A percentile compares a stretch with the other conserved stretches of the same genome.
Conservation (phyloP, 192 early-diverging fungal genomes). For the Backusella liffmaniae region DNA sequence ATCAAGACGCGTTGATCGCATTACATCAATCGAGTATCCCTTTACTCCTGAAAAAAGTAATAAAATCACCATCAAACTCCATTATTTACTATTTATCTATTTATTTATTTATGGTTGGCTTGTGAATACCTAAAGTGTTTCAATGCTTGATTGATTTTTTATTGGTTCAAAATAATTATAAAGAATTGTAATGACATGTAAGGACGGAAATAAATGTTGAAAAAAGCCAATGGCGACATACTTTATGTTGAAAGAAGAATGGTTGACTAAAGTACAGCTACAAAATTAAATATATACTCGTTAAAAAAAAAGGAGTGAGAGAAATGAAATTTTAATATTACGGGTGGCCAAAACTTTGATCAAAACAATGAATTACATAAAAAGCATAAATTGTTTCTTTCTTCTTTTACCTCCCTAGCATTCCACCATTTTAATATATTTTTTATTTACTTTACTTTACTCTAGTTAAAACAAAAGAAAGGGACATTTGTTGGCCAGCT, state of each 20-base stretch:
- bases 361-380: neutral
- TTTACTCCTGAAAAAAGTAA: neutral
- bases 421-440: neutral
- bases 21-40: neutral
- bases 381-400: neutral
- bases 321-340: neutral
- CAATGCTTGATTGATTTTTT: neutral
- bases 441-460: slow-evolving; percentile 3
- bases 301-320: neutral
- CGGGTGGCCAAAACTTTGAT: neutral
- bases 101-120: neutral
- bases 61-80: neutral
- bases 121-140: neutral
- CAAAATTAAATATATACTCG: neutral
- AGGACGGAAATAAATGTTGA: neutral
- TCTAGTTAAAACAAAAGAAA: neutral
- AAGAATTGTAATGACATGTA: neutral
- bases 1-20: neutral
- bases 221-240: too few relatives aligned
- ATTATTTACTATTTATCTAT: neutral
- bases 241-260: neutral
- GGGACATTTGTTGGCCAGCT: neutral
- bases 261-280: neutral
- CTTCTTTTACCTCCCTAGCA: neutral
- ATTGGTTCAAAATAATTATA: neutral